Base-by-base conservation (phyloP, 2,329 filamentous ascomycete species). In the Ascochyta koolunga region DNA sequence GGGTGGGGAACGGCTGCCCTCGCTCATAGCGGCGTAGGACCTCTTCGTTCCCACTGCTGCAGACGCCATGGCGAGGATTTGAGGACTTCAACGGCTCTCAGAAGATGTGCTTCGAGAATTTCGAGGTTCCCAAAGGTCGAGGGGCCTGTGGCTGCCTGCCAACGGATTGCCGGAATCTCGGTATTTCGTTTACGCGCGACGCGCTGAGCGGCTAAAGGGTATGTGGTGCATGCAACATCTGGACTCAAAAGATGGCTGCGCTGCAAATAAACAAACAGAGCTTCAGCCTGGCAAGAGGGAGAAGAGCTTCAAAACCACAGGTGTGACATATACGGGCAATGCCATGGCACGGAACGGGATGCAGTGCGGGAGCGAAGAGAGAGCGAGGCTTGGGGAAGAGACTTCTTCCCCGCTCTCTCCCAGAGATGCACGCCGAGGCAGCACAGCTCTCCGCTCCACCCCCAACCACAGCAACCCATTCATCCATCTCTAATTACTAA, bases 41-140 rank as follows among this genome's bases (percentile, higher is more conserved):
- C 70, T 63, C 56, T 72, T 72, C 47, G 61, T 58, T 11, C 68
- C 68, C 9, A 68, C 61, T 25, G 59, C 59, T 37, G 58, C 64
- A 33, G 66, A 63, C n/a, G 66, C 66, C 69, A 72, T 72, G 39
- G 50, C 51, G 29, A 31, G 35, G 32, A 36, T 24, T 13, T 32
- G 29, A 36, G 31, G 1, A 18, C 22, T 21, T 33, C 40, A 35
- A 35, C 13, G n/a, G 3, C 11, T 37, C 15, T 24, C n/a, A 11
- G 6, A 27, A 24, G 25, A 16, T n/a, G 15, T 36, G 5, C 22
- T 31, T 18, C 21, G 27, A 27, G 8, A 38, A 33, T 24, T 19
- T 16, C 24, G 13, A 32, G 16, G n/a, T 7, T 9, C 13, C 19
- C 35, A 21, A 18, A 36, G 15, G n/a, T 11, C 4, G 27, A 22